Evolutionary conservation across 768 basidiomycete genomes (phyloP), one percentile per base, ranked within the genome.

Genomic region (Mycena olivaceomarginata): DNA sequence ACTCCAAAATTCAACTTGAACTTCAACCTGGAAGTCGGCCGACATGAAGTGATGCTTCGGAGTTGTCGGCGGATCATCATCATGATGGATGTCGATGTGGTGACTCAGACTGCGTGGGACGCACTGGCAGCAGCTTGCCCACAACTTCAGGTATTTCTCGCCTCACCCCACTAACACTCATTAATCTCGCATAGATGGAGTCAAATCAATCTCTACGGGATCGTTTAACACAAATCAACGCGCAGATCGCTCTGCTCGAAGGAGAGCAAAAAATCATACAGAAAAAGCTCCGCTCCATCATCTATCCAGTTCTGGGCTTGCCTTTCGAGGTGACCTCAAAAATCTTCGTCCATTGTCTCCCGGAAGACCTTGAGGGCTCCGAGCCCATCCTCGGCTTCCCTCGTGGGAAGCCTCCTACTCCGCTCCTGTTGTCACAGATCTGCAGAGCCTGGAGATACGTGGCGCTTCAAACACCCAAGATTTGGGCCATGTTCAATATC

Each of bases 391-490:
- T 64, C 41, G 25, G 11, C 6, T 8, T 18, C 20, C 20, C 7
- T 8, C n/a, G 8, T 3, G 1, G 7, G 5, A 22, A 45, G 37
- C 37, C 18, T 40, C 67, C 67, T 22, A 56, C 48, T 48, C 22
- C 72, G 1, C n/a, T 60, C 18, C 11, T 67, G 18, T 22, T 73
- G 37, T 48, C 57, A 8, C 31, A 56, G 7, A 48, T 68, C 13
- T 74, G 73, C 45, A n/a, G 67, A 31, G 40, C 59, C 6, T 74
- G 73, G 73, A 67, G 67, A 43, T 1, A 46, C 4, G n/a, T 74
- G 43, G 73, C 60, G 22, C 20, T 68, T 2, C 13, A 48, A 1
- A 68, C 73, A 0, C 73, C 73, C n/a, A 48, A 31, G 9, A 15
- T 68, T 9, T 74, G 73, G 73, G 20, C 73, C 6, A 20, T 67